Evolutionary conservation across 2,329 filamentous ascomycete species (phyloP).

Genomic region (Aschersonia sp.): DNA sequence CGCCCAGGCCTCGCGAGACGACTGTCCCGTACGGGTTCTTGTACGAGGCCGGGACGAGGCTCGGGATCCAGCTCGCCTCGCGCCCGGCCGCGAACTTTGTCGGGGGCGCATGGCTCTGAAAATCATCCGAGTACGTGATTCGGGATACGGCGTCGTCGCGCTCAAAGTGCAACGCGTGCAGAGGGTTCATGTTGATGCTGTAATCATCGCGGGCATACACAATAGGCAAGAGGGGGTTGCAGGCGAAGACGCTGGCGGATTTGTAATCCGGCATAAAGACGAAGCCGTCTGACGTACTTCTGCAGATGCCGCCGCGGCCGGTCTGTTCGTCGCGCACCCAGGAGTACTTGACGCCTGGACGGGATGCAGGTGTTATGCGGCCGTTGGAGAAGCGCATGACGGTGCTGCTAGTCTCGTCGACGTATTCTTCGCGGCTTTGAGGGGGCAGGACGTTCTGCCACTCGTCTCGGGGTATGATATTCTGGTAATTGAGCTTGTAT

Average conservation of each 20-base stretch:
- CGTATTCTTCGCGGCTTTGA: slow-evolving; percentile 8
- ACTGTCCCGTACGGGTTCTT: slow-evolving; percentile 4
- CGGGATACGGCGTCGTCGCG: slow-evolving; percentile 13
- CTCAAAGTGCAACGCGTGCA: slow-evolving; percentile 16
- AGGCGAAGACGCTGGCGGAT: slow-evolving; percentile 18
- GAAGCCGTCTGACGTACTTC: background rate
- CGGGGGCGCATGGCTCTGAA: slow-evolving; percentile 4
- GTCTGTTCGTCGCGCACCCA: background rate
- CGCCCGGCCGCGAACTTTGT: slow-evolving; percentile 16
- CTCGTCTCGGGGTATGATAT: slow-evolving; percentile 3
- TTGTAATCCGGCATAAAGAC: slow-evolving; percentile 8
- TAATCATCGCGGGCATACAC: slow-evolving; percentile 12
- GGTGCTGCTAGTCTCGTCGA: slow-evolving; percentile 11
- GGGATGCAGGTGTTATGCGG: slow-evolving; percentile 9
- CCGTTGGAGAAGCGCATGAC: slow-evolving; percentile 23
- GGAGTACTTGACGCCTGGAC: slow-evolving; percentile 10
- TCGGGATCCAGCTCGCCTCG: slow-evolving; percentile 22
- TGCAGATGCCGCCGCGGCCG: slow-evolving; percentile 1
- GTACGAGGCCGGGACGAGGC: slow-evolving; percentile 19
- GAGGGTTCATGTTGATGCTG: slow-evolving; percentile 6
- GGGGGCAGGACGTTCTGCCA: slow-evolving; percentile 20
- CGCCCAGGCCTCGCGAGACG: slow-evolving; percentile 18
- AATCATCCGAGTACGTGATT: slow-evolving; percentile 3
- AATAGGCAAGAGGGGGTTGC: slow-evolving; percentile 20
- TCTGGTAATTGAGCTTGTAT: slow-evolving; percentile 10